A percentile compares a stretch with the other conserved stretches of the same genome.
These are phyloP conservation scores for Brasenia schreberi DNA, from an alignment of 164 flowering plant species.

Conservation along the genomic window DNA sequence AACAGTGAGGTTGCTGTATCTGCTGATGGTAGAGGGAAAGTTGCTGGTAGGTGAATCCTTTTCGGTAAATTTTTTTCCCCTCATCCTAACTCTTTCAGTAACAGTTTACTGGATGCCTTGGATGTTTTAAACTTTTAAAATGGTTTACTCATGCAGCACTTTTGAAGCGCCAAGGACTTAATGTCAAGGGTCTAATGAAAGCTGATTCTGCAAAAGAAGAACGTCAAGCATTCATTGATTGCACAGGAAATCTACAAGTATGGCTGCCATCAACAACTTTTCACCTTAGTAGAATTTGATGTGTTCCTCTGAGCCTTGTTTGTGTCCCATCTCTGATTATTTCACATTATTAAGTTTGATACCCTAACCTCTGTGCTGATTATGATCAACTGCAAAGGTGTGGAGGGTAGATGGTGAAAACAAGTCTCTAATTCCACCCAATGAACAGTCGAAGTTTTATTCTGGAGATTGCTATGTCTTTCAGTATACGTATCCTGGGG, in stretches of 20 bases:
- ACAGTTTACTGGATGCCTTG: too few relatives aligned
- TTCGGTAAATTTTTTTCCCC: too few relatives aligned
- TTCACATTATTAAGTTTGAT: not conserved
- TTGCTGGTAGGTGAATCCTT: slow-evolving; percentile 64
- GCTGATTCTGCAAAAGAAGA: slow-evolving; percentile 88
- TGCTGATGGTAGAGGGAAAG: slow-evolving; percentile 97
- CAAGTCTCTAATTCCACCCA: slow-evolving; percentile 50
- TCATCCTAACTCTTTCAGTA: too few relatives aligned
- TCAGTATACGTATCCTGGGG: slow-evolving; percentile 89
- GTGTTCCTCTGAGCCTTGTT: not conserved
- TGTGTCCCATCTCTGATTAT: not conserved
- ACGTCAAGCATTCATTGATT: slow-evolving; percentile 82
- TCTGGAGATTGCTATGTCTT: slow-evolving; percentile 94
- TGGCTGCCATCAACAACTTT: slow-evolving; percentile 11
- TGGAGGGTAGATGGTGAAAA: slow-evolving; percentile 84
- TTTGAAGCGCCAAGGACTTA: slow-evolving; percentile 82
- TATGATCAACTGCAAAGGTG: slow-evolving; percentile 34
- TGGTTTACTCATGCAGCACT: slow-evolving; percentile 46
- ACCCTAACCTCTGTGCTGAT: not conserved
- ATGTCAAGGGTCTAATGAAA: slow-evolving; percentile 92
- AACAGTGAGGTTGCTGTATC: slow-evolving; percentile 54
- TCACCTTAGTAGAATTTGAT: not conserved
- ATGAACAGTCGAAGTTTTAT: slow-evolving; percentile 83
- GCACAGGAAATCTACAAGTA: slow-evolving; percentile 91
- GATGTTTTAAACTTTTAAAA: too few relatives aligned